Conservation (phyloP, 108 stramenopile genomes). For the Cyclostephanos tholiformis region DNA sequence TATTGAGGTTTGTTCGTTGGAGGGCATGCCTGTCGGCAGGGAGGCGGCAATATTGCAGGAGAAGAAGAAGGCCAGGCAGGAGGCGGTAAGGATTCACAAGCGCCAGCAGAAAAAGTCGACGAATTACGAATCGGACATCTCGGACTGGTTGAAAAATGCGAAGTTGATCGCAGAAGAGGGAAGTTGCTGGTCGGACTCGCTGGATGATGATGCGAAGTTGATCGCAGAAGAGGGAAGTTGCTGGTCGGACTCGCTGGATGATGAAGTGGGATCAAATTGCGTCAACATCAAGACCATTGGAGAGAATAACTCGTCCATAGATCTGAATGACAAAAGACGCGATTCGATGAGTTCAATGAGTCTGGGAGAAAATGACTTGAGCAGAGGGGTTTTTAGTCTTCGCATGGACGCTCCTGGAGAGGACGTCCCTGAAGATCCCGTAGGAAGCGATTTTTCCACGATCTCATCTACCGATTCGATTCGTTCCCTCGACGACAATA, state of each 20-base stretch:
- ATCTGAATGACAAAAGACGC: not conserved
- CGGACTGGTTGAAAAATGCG: slow-evolving; percentile 4
- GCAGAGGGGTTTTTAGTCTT: not conserved
- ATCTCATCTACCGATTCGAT: slow-evolving; percentile 2
- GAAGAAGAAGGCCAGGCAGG: slow-evolving; percentile 33
- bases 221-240: not conserved
- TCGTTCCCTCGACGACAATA: not conserved
- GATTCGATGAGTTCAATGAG: not conserved
- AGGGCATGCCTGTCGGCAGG: slow-evolving; percentile 52
- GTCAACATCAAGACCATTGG: slow-evolving; percentile 1
- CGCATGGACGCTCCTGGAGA: not conserved
- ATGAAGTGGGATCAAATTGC: slow-evolving; percentile 4
- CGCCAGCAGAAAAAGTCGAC: slow-evolving; percentile 4
- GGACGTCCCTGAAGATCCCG: not conserved
- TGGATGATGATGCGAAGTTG: not conserved
- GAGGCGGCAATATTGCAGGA: slow-evolving; percentile 23
- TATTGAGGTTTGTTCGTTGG: slow-evolving; percentile 38
- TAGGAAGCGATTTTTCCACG: not conserved
- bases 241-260: slow-evolving; percentile 10
- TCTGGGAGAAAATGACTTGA: not conserved
- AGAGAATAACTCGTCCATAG: slow-evolving; percentile 4
- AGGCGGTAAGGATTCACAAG: not conserved
- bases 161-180: not conserved
- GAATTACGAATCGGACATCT: slow-evolving; percentile 9
- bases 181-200: slow-evolving; percentile 8